These are phyloP conservation scores for Camellia sinensis DNA, from an alignment of 148 eudicot genomes.

Conservation along the genomic window DNA sequence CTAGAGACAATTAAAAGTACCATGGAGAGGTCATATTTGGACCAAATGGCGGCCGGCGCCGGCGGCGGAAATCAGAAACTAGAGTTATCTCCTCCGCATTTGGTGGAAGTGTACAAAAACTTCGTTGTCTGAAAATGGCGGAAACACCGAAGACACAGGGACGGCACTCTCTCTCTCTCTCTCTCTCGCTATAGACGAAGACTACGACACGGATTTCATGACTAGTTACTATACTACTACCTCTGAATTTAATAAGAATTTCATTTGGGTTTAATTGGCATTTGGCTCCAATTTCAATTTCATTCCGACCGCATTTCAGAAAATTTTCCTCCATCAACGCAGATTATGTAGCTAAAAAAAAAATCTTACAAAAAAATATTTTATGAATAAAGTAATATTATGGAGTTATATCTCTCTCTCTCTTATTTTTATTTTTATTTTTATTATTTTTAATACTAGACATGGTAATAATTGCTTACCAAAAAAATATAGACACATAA, in stretches of 20 bases:
- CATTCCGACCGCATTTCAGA: constrained; percentile 90
- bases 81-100: constrained; percentile 26
- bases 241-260: constrained; percentile 64
- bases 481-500: too few species aligned
- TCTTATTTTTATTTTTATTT: too few species aligned
- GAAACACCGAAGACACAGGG: constrained; percentile 9
- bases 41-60: not conserved
- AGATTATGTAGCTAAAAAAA: constrained; percentile 33
- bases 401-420: too few species aligned
- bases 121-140: not conserved
- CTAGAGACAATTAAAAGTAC: constrained; percentile 15
- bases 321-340: constrained; percentile 41
- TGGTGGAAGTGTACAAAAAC: not conserved
- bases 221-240: constrained; percentile 28
- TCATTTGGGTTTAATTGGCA: constrained; percentile 35
- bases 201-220: constrained; percentile 52
- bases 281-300: constrained; percentile 64
- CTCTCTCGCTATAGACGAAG: constrained; percentile 16
- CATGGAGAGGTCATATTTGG: constrained; percentile 19
- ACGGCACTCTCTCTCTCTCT: not conserved
- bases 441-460: too few species aligned
- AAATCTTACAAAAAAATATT: not conserved
- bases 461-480: too few species aligned
- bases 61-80: constrained; percentile 12
- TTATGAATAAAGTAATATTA: too few species aligned